Conservation (phyloP, 805 yeast species). For the Starmerella apis region DNA sequence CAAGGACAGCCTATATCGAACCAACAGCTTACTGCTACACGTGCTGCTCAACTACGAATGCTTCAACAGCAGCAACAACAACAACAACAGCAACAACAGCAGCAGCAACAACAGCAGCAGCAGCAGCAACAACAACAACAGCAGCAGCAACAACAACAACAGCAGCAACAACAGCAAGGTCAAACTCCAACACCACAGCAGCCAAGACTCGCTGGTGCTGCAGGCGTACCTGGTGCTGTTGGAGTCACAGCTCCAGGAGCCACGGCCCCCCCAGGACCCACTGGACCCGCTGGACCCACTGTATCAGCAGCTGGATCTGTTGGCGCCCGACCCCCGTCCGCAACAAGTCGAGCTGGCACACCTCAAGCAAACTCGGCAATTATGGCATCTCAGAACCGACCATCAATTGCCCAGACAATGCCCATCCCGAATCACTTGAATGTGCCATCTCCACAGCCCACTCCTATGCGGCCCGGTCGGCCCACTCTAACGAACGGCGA, state of each 20-base stretch:
- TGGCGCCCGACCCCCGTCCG: neutral
- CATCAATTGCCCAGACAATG: slow-evolving; percentile 21
- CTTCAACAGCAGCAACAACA: slow-evolving; percentile 10
- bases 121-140: slow-evolving; percentile 10
- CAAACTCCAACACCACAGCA: neutral
- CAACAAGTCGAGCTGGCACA: slow-evolving; percentile 1
- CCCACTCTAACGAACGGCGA: slow-evolving; percentile 48
- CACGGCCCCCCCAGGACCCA: neutral
- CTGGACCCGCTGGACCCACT: neutral
- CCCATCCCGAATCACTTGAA: slow-evolving; percentile 56
- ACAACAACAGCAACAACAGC: neutral
- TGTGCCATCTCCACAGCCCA: slow-evolving; percentile 56
- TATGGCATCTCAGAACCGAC: neutral
- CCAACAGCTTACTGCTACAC: slow-evolving; percentile 15
- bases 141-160: neutral
- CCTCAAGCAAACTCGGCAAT: neutral
- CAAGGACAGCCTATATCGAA: slow-evolving; percentile 20
- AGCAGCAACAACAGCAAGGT: neutral
- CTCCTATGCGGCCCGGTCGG: slow-evolving; percentile 54
- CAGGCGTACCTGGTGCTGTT: neutral
- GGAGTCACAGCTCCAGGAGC: neutral
- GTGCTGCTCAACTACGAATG: slow-evolving; percentile 17
- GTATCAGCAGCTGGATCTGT: neutral
- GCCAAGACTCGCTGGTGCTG: neutral
- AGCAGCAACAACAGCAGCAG: slow-evolving; percentile 5